These are phyloP conservation scores for Teratosphaeria gauchensis DNA, from an alignment of 2,329 filamentous ascomycete species.

Conservation along the genomic window DNA sequence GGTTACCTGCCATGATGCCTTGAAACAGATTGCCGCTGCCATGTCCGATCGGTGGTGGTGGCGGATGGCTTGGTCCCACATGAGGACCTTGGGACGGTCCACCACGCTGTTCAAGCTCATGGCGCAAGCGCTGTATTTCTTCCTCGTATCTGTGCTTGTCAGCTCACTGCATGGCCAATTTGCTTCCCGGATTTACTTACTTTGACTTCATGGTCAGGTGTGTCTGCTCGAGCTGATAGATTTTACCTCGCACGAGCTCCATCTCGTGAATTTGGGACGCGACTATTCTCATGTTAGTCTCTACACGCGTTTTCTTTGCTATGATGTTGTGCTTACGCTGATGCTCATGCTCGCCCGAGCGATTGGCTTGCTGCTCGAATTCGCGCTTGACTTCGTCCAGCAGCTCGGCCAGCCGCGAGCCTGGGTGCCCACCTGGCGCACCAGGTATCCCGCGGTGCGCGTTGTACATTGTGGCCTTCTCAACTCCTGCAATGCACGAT, in stretches of 20 bases:
- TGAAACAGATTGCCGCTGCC: slow-evolving; percentile 86
- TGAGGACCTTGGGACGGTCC: slow-evolving; percentile 57
- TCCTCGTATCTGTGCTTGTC: slow-evolving; percentile 68
- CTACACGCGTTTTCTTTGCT: not conserved
- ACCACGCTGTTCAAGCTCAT: slow-evolving; percentile 70
- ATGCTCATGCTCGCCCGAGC: slow-evolving; percentile 80
- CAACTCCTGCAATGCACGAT: not conserved
- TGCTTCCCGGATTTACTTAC: slow-evolving; percentile 44
- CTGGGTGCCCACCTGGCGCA: slow-evolving; percentile 50
- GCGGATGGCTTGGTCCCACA: slow-evolving; percentile 63
- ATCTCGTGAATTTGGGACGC: slow-evolving; percentile 88
- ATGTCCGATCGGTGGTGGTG: slow-evolving; percentile 76
- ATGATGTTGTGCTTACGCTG: slow-evolving; percentile 59
- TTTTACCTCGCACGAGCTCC: slow-evolving; percentile 85
- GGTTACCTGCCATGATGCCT: slow-evolving; percentile 78
- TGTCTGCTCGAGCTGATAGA: slow-evolving; percentile 83
- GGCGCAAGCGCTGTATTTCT: slow-evolving; percentile 73
- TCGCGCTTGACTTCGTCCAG: slow-evolving; percentile 84
- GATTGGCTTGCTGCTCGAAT: slow-evolving; percentile 62
- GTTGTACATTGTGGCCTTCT: slow-evolving; percentile 62
- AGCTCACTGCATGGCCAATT: not conserved
- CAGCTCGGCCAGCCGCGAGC: slow-evolving; percentile 72
- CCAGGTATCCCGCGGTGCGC: slow-evolving; percentile 62
- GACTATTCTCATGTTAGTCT: slow-evolving; percentile 45
- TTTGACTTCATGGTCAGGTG: slow-evolving; percentile 85